A percentile compares a stretch with the other conserved stretches of the same genome.
Evolutionary conservation across 352 stramenopile genomes (phyloP).

Genomic region (Phytophthora megakarya): DNA sequence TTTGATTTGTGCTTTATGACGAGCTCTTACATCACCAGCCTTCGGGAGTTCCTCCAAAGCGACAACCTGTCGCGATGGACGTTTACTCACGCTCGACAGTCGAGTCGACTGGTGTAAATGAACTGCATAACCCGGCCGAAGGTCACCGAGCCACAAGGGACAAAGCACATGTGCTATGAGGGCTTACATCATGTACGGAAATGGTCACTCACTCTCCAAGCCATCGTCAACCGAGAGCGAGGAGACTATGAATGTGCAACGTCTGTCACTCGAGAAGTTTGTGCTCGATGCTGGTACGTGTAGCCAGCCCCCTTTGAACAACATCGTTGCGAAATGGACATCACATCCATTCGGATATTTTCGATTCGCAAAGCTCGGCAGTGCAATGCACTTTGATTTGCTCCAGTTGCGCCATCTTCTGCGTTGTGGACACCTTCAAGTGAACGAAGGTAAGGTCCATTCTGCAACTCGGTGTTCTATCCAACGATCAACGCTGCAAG

Average conservation of each 20-base stretch:
- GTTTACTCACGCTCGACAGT: neutral
- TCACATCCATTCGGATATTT: conserved; percentile 1
- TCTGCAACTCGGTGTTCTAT: neutral
- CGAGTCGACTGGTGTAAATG: conserved; percentile 20
- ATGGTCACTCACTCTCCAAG: neutral
- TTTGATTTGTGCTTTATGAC: neutral
- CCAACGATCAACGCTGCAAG: neutral
- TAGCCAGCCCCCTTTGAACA: neutral
- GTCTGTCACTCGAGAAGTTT: conserved; percentile 10
- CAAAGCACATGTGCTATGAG: conserved; percentile 4
- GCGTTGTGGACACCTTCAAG: neutral
- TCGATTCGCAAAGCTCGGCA: neutral
- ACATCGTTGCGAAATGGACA: neutral
- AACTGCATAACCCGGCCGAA: conserved; percentile 9
- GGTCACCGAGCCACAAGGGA: neutral
- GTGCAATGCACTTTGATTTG: conserved; percentile 10
- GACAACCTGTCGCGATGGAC: conserved; percentile 1
- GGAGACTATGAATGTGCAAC: conserved; percentile 3
- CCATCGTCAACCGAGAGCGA: neutral
- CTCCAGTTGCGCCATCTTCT: conserved; percentile 23
- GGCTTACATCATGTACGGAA: conserved; percentile 9
- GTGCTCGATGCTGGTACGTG: neutral
- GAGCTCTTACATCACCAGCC: conserved; percentile 27
- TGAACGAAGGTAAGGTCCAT: neutral
- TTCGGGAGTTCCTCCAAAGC: neutral